phyloP scores from a whole-genome alignment of 768 basidiomycete genomes.

The Serendipita indica region DNA sequence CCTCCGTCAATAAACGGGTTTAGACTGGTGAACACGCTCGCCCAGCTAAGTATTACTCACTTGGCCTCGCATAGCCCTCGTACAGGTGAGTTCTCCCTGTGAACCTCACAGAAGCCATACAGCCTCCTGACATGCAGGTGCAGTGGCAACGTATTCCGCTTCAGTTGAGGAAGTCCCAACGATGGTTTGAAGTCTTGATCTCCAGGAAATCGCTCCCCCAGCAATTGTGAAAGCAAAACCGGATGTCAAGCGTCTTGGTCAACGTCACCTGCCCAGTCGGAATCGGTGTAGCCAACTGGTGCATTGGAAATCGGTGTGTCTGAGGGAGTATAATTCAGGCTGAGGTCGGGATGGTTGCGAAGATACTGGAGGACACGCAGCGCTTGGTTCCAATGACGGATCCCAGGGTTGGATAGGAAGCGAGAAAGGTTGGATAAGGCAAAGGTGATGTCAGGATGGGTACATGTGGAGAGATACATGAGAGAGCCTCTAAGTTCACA shows the following conservation, averaged over 20 bases:
- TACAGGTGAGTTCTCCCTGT: no score
- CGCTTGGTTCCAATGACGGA: constrained; percentile 17
- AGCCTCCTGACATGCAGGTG: neutral
- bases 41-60: no score
- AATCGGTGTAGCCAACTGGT: constrained; percentile 1
- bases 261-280: constrained; percentile 22
- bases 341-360: no score
- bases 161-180: constrained; percentile 1
- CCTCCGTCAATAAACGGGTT: no score
- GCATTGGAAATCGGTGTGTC: no score
- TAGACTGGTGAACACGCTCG: no score
- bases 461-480: constrained; percentile 20
- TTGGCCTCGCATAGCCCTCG: no score
- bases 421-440: constrained; percentile 16
- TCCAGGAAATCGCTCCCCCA: neutral
- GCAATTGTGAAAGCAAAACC: neutral
- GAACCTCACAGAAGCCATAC: no score
- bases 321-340: no score
- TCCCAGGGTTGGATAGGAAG: constrained; percentile 17
- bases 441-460: constrained; percentile 22
- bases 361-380: constrained; percentile 20
- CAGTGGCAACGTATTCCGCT: constrained; percentile 10
- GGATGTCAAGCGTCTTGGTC: neutral
- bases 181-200: constrained; percentile 1
- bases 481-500: constrained; percentile 17